These are phyloP conservation scores for Pseudomonodictys pantanalensis DNA, from an alignment of 495 filamentous ascomycete species.

Conservation along the genomic window DNA sequence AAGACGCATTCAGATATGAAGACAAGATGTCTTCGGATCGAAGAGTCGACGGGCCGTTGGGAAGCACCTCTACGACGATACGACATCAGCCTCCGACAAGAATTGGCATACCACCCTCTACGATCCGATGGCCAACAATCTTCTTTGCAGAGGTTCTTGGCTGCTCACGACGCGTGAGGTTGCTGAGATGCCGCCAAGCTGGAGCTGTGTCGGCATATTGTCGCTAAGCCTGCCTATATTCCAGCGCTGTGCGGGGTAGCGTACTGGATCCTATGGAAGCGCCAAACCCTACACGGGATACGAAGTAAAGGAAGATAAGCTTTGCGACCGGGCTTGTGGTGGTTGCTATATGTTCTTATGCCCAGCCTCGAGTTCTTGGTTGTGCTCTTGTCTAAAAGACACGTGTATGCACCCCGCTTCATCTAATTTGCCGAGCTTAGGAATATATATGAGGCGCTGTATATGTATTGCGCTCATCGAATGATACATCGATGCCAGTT, in stretches of 20 bases:
- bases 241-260: conserved; percentile 1
- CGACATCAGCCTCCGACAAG: not conserved
- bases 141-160: not conserved
- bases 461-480: no score
- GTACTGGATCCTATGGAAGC: no score
- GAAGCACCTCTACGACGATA: conserved; percentile 3
- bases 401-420: conserved; percentile 4
- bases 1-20: conserved; percentile 16
- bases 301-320: not conserved
- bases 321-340: not conserved
- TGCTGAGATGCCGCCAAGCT: conserved; percentile 3
- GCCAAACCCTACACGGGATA: no score
- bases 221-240: not conserved
- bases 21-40: conserved; percentile 18
- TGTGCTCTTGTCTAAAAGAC: not conserved
- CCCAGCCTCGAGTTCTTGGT: conserved; percentile 6
- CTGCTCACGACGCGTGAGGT: not conserved
- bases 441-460: no score
- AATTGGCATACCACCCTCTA: conserved; percentile 6
- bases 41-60: conserved; percentile 3
- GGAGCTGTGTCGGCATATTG: conserved; percentile 5
- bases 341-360: conserved; percentile 14
- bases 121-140: not conserved
- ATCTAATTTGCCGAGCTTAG: conserved; percentile 1
- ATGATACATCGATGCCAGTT: no score